These are phyloP conservation scores for Sideroxylon spinosum DNA, from an alignment of 179 eudicot genomes.

Conservation along the genomic window DNA sequence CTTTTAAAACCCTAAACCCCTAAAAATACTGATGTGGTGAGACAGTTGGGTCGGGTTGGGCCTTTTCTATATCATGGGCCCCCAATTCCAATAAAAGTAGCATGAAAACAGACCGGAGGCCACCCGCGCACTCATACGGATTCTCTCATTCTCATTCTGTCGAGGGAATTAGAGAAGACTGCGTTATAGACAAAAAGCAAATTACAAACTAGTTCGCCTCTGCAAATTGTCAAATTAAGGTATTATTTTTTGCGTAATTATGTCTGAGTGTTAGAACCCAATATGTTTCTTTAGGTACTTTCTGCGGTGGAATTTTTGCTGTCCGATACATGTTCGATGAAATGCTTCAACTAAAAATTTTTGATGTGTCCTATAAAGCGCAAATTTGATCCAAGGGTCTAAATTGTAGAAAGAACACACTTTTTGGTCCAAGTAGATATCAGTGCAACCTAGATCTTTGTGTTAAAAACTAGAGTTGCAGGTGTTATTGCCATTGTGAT, in stretches of 20 bases:
- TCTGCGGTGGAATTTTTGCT: no score
- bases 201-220: not conserved
- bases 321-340: not conserved
- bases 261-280: no score
- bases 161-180: no score
- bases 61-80: not conserved
- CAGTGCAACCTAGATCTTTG: no score
- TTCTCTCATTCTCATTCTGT: not conserved
- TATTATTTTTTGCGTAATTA: no score
- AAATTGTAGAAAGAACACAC: no score
- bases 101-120: not conserved
- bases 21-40: not conserved
- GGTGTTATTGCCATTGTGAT: no score
- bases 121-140: not conserved
- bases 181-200: no score
- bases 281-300: not conserved
- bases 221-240: not conserved
- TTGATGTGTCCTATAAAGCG: no score
- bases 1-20: slow-evolving; percentile 9
- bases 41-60: not conserved
- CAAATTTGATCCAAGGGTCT: no score
- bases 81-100: not conserved
- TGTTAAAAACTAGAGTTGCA: no score
- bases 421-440: no score
- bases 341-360: not conserved